Evolutionary conservation across 495 filamentous ascomycete species (phyloP), one percentile per base, ranked within the genome.

Genomic region (Penicillium herquei): DNA sequence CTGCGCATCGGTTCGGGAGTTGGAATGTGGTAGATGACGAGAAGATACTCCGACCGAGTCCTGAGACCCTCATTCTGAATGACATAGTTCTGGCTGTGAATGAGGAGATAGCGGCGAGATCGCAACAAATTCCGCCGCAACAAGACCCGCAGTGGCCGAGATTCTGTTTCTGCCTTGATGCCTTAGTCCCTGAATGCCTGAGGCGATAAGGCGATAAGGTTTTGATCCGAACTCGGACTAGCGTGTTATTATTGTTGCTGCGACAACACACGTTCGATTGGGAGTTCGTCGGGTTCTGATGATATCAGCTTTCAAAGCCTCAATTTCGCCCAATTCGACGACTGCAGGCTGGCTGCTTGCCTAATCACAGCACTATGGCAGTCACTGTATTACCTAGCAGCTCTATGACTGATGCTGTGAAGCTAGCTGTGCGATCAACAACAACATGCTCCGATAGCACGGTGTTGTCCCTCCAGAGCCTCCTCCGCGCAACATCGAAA

Each of bases 401-500:
- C 58, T 70, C 72, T 52, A 43, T 71, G 7, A 67, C 68, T 51
- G 74, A 77, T 55, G 73, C 72, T 48, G 66, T 83, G 54, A 82
- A 78, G 62, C 69, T 66, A 44, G 77, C 76, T 17, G 65, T 83
- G 52, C 72, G 70, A 44, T 79, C 78, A 30, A 71, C 72, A 35
- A 61, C 75, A 55, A 80, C 78, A 59, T 81, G 77, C 61, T 73
- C 78, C 12, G 61, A 75, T 37, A 58, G 71, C 37, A 82, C 78
- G 9, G 70, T 80, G 45, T 61, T 70, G 50, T 68, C 74, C 55
- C 73, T 79, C 55, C 72, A 76, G 68, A 68, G 66, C 30, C 73
- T 80, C 34, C 75, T 79, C 56, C 68, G 72, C 50, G 61, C 63
- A 31, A 30, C 61, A 41, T 62, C 60, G 44, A 70, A 67, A 55